Conservation (phyloP, 768 basidiomycete genomes). For the Mycena rosella region DNA sequence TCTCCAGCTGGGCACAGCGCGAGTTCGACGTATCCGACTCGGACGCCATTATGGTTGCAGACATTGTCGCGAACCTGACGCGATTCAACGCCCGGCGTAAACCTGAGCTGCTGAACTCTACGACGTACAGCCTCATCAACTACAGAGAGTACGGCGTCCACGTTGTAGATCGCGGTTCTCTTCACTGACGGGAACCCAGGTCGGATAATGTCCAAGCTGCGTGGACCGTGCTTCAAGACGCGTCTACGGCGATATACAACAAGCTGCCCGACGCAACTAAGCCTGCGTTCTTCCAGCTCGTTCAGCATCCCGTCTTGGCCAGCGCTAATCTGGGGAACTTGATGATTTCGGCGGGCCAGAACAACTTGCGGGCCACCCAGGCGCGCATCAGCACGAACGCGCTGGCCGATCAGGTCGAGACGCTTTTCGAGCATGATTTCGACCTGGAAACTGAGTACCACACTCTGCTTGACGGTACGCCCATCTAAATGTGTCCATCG, state of each 20-base stretch:
- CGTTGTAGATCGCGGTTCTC: too few species aligned
- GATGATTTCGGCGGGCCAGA: slow-evolving; percentile 69
- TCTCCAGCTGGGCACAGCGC: slow-evolving; percentile 70
- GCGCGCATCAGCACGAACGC: slow-evolving; percentile 72
- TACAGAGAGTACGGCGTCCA: slow-evolving; percentile 74
- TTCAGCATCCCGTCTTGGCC: slow-evolving; percentile 74
- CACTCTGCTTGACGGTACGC: slow-evolving; percentile 63
- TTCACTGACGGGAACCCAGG: slow-evolving; percentile 45
- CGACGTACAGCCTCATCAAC: slow-evolving; percentile 72
- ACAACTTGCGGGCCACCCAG: slow-evolving; percentile 74
- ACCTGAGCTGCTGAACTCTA: slow-evolving; percentile 73
- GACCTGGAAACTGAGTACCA: slow-evolving; percentile 75
- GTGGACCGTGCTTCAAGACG: slow-evolving; percentile 62
- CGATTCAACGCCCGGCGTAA: slow-evolving; percentile 71
- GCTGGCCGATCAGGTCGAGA: slow-evolving; percentile 65
- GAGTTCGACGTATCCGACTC: slow-evolving; percentile 66
- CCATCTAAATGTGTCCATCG: neutral
- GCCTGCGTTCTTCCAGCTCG: slow-evolving; percentile 78
- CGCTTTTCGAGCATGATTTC: slow-evolving; percentile 71
- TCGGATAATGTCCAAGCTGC: slow-evolving; percentile 67
- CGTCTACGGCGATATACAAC: slow-evolving; percentile 69
- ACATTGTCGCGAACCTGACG: slow-evolving; percentile 69
- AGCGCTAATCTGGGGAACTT: slow-evolving; percentile 69
- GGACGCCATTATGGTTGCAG: slow-evolving; percentile 58
- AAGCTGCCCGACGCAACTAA: slow-evolving; percentile 59